Evolutionary conservation across 2,329 filamentous ascomycete genomes (phyloP).

Genomic region (Trichoderma koningii): DNA sequence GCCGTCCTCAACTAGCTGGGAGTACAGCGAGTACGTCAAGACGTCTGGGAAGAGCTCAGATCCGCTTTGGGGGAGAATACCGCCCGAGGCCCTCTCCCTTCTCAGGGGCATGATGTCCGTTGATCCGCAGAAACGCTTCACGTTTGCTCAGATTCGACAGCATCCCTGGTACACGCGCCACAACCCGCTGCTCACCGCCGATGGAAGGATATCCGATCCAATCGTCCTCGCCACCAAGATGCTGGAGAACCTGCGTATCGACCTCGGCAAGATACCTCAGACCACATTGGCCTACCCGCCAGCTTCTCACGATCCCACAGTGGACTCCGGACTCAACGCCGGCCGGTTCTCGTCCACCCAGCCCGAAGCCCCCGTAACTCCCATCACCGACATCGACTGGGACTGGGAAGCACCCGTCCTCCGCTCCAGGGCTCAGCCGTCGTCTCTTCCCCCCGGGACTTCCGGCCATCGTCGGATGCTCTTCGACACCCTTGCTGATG

Average conservation of each 20-base stretch:
- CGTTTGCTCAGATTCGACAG: slow-evolving; percentile 80
- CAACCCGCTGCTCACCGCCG: slow-evolving; percentile 73
- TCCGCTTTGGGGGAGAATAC: slow-evolving; percentile 80
- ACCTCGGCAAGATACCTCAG: slow-evolving; percentile 71
- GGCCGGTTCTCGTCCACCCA: slow-evolving; percentile 75
- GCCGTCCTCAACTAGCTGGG: slow-evolving; percentile 81
- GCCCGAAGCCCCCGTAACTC: slow-evolving; percentile 71
- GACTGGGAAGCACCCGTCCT: slow-evolving; percentile 81
- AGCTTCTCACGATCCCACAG: slow-evolving; percentile 64
- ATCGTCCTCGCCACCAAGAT: slow-evolving; percentile 89
- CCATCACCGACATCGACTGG: slow-evolving; percentile 70
- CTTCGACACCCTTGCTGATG: slow-evolving; percentile 72
- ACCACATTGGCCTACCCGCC: slow-evolving; percentile 41
- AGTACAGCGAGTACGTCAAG: slow-evolving; percentile 84
- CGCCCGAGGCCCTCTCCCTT: slow-evolving; percentile 72
- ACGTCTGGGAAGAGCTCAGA: slow-evolving; percentile 81
- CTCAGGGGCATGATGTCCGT: slow-evolving; percentile 92
- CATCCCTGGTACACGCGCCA: slow-evolving; percentile 92
- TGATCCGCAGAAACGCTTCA: slow-evolving; percentile 73
- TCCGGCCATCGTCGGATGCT: slow-evolving; percentile 45
- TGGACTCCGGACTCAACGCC: slow-evolving; percentile 56
- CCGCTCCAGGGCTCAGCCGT: slow-evolving; percentile 52
- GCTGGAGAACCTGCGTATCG: slow-evolving; percentile 87
- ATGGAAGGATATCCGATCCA: slow-evolving; percentile 76
- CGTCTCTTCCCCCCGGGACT: slow-evolving; percentile 40